Conservation (phyloP, 1,284 basidiomycete species). For the Agroathelia rolfsii region DNA sequence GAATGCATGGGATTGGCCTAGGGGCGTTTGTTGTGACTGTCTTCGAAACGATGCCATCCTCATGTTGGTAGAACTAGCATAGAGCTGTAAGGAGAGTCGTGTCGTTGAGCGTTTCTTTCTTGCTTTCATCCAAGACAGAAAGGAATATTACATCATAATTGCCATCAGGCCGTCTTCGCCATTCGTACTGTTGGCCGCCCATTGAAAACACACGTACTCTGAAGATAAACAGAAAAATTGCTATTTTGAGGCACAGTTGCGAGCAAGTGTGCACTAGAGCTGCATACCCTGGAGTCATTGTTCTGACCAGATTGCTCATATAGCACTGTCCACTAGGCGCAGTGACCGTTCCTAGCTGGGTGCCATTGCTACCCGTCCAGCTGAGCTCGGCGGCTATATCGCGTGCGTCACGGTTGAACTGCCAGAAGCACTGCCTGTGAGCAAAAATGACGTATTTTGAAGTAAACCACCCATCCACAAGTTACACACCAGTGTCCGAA, state of each 20-base stretch:
- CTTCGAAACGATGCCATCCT: slow-evolving; percentile 50
- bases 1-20: slow-evolving; percentile 53
- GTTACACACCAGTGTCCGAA: slow-evolving; percentile 29
- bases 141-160: slow-evolving; percentile 42
- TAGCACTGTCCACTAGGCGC: background rate
- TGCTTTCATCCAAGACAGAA: background rate
- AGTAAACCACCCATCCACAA: too few relatives aligned
- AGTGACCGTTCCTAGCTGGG: slow-evolving; percentile 26
- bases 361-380: slow-evolving; percentile 43
- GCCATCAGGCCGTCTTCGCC: slow-evolving; percentile 41
- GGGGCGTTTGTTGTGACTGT: slow-evolving; percentile 39
- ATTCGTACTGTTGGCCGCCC: slow-evolving; percentile 47
- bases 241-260: background rate
- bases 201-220: slow-evolving; percentile 53
- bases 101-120: slow-evolving; percentile 1
- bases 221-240: slow-evolving; percentile 9
- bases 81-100: slow-evolving; percentile 28
- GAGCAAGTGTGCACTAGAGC: background rate
- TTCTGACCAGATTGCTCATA: background rate
- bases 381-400: slow-evolving; percentile 49
- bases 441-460: too few relatives aligned
- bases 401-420: slow-evolving; percentile 35
- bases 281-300: background rate
- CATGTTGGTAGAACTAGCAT: slow-evolving; percentile 30
- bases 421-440: slow-evolving; percentile 4